phyloP scores from a whole-genome alignment of 108 stramenopile genomes.

The Stephanodiscus minutulus region DNA sequence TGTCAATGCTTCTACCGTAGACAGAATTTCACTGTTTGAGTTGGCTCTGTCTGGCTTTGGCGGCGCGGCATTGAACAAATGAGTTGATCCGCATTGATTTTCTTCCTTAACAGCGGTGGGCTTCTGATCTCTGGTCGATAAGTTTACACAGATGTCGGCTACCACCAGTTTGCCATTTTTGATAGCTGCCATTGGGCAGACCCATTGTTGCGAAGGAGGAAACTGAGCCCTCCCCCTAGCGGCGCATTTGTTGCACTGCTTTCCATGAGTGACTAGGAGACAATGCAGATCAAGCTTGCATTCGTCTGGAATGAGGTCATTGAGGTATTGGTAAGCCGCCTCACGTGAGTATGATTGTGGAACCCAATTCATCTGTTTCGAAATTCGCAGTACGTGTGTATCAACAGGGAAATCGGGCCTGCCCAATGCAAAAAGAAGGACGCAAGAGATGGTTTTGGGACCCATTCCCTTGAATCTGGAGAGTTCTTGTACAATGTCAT shows the following conservation, averaged over 20 bases:
- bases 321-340: constrained; percentile 69
- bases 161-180: constrained; percentile 24
- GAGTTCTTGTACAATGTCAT: constrained; percentile 60
- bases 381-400: constrained; percentile 76
- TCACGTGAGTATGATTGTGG: constrained; percentile 49
- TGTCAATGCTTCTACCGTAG: neutral
- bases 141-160: neutral
- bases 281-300: constrained; percentile 76
- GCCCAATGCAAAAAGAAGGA: constrained; percentile 72
- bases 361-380: constrained; percentile 66
- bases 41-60: neutral
- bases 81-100: neutral
- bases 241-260: constrained; percentile 71
- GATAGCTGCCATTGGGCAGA: constrained; percentile 56
- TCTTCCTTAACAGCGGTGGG: neutral
- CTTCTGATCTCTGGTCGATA: neutral
- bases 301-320: constrained; percentile 54
- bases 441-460: constrained; percentile 84
- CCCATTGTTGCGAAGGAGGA: constrained; percentile 61
- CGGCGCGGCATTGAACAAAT: neutral
- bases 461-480: constrained; percentile 79
- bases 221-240: constrained; percentile 77
- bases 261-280: constrained; percentile 72
- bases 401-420: constrained; percentile 81
- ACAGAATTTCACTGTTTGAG: neutral